phyloP scores from a whole-genome alignment of 495 filamentous ascomycete species.

The Entonaema liquescens region DNA sequence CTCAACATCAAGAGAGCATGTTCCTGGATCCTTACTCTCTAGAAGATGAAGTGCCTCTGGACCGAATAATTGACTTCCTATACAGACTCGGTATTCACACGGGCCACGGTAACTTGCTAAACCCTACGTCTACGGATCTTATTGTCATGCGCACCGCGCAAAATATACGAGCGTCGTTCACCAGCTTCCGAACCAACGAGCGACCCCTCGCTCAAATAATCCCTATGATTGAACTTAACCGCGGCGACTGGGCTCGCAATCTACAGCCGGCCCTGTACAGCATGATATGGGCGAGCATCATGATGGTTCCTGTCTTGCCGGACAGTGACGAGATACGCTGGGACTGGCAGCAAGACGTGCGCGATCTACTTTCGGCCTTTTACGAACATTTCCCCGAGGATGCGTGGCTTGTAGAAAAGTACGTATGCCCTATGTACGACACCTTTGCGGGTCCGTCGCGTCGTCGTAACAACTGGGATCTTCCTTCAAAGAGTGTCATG shows the following conservation, averaged over 20 bases:
- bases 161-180: conserved; percentile 72
- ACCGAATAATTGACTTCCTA: conserved; percentile 67
- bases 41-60: conserved; percentile 68
- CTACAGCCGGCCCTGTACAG: conserved; percentile 76
- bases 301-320: conserved; percentile 61
- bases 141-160: conserved; percentile 79
- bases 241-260: conserved; percentile 56
- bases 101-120: conserved; percentile 66
- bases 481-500: conserved; percentile 46
- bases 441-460: conserved; percentile 40
- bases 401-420: conserved; percentile 68
- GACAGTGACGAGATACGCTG: conserved; percentile 47
- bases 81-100: conserved; percentile 66
- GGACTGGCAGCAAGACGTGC: conserved; percentile 59
- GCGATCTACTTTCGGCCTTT: conserved; percentile 70
- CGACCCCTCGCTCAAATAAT: conserved; percentile 44
- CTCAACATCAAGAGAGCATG: conserved; percentile 62
- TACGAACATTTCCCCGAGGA: conserved; percentile 76
- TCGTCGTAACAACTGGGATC: conserved; percentile 38
- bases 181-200: conserved; percentile 47
- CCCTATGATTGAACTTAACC: conserved; percentile 49
- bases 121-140: conserved; percentile 65
- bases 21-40: conserved; percentile 86
- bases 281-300: conserved; percentile 76
- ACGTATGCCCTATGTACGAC: conserved; percentile 68